Base-by-base conservation (phyloP, 441 rosid genomes). In the Eruca vesicaria region DNA sequence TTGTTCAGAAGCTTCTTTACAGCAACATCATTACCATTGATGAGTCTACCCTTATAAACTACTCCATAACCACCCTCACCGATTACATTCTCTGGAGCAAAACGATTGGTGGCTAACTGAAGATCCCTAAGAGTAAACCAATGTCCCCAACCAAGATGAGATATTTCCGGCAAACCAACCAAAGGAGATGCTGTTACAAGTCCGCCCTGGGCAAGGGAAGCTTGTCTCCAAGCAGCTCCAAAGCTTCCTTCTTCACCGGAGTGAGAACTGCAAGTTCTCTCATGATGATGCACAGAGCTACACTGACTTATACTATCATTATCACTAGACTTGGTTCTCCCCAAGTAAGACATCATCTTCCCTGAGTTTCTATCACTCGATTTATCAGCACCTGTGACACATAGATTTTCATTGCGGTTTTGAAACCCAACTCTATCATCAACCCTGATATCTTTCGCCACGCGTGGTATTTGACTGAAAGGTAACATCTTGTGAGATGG, bases 81-180 rank as follows among this genome's bases (percentile, higher is more conserved):
- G 63, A 96, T 67, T 67, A 96, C 89, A 86, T 90, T 96, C 69
- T 93, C 97, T 1, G 91, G 74, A 15, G 91, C 78, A 76, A 96
- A 96, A 43, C 84, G 89, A 66, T 82, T 87, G 21, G 99, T 93
- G 16, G 99, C 97, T 58, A 84, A 80, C 78, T 96, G 87, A 48
- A 96, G 98, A 85, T 93, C 99, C 86, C 99, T 87, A 57, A 96
- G 94, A 28, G 99, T 96, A 84, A 96, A 96, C 97, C 99, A 93
- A 75, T 96, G 98, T 53, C 99, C 99, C 99, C 99, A 96, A 43
- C 99, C 99, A 69, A 96, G 93, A 73, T 89, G 97, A 0, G 99
- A 96, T 77, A 85, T 75, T 73, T 91, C 97, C 9, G 99, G 98
- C 85, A 96, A 81, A 64, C 97, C 99, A 68, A 89, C 72, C 71